Evolutionary conservation across 176 grass and related monocot genomes (phyloP), one percentile per base, ranked within the genome.

Genomic region (Melocanna baccifera): DNA sequence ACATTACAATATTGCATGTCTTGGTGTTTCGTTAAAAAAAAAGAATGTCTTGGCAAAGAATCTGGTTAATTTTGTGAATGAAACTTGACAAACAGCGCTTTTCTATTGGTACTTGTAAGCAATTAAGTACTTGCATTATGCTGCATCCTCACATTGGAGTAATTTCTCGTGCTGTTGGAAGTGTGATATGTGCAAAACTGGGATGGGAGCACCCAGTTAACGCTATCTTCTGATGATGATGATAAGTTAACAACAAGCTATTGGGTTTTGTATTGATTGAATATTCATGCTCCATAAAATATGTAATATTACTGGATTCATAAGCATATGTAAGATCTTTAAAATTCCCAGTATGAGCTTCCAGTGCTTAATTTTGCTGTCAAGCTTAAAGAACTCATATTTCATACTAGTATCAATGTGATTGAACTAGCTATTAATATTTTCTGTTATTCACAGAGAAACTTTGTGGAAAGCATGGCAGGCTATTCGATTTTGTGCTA

Each of bases 381-480:
- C 19, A 67, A 51, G 39, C 12, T 55, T 45, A 72, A 45, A 71
- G 61, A 79, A 29, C 62, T 51, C 77, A 51, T 23, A 68, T 8
- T 77, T 85, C 48, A 73, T 57, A 65, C n/a, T 34, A 65, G 16
- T 74, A 12, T 50, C 61, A 67, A 1, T 77, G 29, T 61, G 56
- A 69, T 41, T 82, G 32, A 78, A 67, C 48, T 46, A 2, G 45
- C 15, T 88, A 39, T 76, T 69, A 34, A 72, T 85, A 26, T 76
- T 78, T 88, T 37, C 66, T 79, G 39, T 53, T 84, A 41, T 87
- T 80, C 71, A 55, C 89, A 99, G 96, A 99, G 96, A 87, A 99
- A 99, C 66, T 99, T 99, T 71, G 96, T 99, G 51, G 96, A 99
- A 91, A 99, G 96, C 86, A 99, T 99, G 91, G 96, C 93, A 14